Base-by-base conservation (phyloP, 2,329 filamentous ascomycete species). In the Volutella citrinella region DNA sequence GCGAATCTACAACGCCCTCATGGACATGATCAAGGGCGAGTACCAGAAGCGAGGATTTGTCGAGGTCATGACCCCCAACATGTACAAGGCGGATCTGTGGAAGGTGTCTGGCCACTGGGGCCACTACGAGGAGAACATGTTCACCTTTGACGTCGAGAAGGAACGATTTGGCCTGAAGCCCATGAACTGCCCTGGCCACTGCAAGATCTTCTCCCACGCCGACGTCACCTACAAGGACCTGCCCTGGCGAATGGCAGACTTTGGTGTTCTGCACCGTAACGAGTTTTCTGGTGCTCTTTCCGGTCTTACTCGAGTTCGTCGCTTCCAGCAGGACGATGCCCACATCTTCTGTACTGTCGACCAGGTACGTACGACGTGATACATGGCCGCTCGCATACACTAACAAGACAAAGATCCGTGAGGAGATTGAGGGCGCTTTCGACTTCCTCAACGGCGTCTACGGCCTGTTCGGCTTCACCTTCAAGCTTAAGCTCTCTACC, bases 131-230 rank as follows among this genome's bases (percentile, higher is more conserved):
- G 91, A 97, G 45, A 90, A 96, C 66, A 97, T 97, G 91, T 76
- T 76, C 48, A 64, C 70, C 24, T 81, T 95, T 50, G 72, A 80
- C 35, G 69, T 84, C 19, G 90, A 96, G 61, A 95, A 95, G 71
- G 84, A 65, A 48, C 56, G 58, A 29, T 68, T 64, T 40, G 89
- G 82, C 12, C 69, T 97, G 32, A 97, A 97, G 69, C 91, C 91
- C 18, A 97, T 97, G 93, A 97, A 97, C 69, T 98, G 93, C 66
- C 93, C 93, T 5, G 89, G 89, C 18, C 91, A 97, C 65, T 94
- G 87, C 64, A 69, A 93, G 47, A 84, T 96, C 55, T 95, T 95
- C 62, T 79, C 76, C 30, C 84, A 91, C 62, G 78, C 85, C 34
- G 85, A 87, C 56, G 78, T 87, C 53, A 93, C 84, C 63, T 95